These are phyloP conservation scores for Emericellopsis atlantica DNA, from an alignment of 2,329 filamentous ascomycete species.

Conservation along the genomic window DNA sequence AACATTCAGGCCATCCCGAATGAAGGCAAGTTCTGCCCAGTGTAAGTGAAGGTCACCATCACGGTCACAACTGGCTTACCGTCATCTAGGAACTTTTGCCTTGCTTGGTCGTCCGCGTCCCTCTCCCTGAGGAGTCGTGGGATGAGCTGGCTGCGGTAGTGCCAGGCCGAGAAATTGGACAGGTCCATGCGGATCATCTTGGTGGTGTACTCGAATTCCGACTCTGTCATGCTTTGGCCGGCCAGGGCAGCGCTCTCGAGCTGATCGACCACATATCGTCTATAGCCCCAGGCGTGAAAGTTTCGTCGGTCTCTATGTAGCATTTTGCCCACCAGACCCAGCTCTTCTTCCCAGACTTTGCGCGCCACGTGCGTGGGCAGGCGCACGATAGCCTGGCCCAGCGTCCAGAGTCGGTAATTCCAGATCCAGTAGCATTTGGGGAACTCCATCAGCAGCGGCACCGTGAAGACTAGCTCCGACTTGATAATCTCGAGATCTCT, in stretches of 20 bases:
- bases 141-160: constrained; percentile 77
- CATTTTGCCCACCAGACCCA: constrained; percentile 79
- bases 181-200: constrained; percentile 76
- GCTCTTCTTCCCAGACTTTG: constrained; percentile 71
- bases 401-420: constrained; percentile 85
- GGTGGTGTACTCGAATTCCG: constrained; percentile 82
- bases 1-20: constrained; percentile 70
- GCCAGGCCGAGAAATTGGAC: constrained; percentile 97
- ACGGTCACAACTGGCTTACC: constrained; percentile 29
- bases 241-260: constrained; percentile 48
- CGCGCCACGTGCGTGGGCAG: constrained; percentile 44
- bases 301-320: constrained; percentile 75
- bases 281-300: constrained; percentile 94
- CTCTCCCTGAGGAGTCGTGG: constrained; percentile 62
- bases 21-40: constrained; percentile 55
- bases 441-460: constrained; percentile 71
- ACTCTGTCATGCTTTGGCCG: constrained; percentile 55
- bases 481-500: constrained; percentile 41
- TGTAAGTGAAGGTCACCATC: background rate
- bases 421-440: constrained; percentile 99
- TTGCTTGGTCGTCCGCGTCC: constrained; percentile 44
- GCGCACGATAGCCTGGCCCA: constrained; percentile 56
- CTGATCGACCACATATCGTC: constrained; percentile 63
- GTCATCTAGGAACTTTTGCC: constrained; percentile 59
- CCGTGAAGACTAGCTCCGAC: constrained; percentile 67